Evolutionary conservation across 805 yeast species (phyloP).

Genomic region (Candida xiaguanensis): DNA sequence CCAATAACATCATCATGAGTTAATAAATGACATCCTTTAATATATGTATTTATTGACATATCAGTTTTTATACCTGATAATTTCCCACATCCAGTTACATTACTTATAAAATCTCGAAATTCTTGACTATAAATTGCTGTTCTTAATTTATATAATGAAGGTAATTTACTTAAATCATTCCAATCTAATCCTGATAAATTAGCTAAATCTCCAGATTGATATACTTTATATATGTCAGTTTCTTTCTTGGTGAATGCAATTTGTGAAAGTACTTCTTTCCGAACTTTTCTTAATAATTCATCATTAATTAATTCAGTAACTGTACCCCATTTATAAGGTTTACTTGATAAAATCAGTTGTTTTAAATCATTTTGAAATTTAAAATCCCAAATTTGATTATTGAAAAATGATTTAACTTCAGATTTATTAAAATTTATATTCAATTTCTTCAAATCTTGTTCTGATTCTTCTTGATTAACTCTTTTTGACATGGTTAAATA

Average conservation of each 20-base stretch:
- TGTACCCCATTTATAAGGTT: constrained; percentile 91
- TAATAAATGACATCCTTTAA: constrained; percentile 87
- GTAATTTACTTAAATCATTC: constrained; percentile 68
- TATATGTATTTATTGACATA: constrained; percentile 86
- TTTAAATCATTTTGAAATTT: constrained; percentile 38
- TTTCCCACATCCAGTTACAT: constrained; percentile 83
- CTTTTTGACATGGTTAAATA: constrained; percentile 4
- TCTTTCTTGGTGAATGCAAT: constrained; percentile 93
- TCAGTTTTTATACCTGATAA: constrained; percentile 89
- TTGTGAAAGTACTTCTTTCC: constrained; percentile 77
- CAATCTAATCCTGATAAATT: constrained; percentile 82
- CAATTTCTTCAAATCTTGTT: constrained; percentile 10
- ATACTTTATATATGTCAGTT: constrained; percentile 93
- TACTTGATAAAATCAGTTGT: constrained; percentile 47
- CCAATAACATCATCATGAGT: constrained; percentile 99
- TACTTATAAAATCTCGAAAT: constrained; percentile 73
- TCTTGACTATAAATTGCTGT: constrained; percentile 84
- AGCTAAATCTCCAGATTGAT: constrained; percentile 87
- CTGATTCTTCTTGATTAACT: constrained; percentile 3
- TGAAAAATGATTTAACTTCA: constrained; percentile 43
- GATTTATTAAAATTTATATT: constrained; percentile 19
- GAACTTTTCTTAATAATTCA: constrained; percentile 68
- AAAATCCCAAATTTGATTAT: constrained; percentile 44
- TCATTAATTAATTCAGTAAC: constrained; percentile 73
- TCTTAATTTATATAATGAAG: constrained; percentile 72